These are phyloP conservation scores for Groenewaldozyma tartarivorans DNA, from an alignment of 805 yeast species.

Conservation along the genomic window DNA sequence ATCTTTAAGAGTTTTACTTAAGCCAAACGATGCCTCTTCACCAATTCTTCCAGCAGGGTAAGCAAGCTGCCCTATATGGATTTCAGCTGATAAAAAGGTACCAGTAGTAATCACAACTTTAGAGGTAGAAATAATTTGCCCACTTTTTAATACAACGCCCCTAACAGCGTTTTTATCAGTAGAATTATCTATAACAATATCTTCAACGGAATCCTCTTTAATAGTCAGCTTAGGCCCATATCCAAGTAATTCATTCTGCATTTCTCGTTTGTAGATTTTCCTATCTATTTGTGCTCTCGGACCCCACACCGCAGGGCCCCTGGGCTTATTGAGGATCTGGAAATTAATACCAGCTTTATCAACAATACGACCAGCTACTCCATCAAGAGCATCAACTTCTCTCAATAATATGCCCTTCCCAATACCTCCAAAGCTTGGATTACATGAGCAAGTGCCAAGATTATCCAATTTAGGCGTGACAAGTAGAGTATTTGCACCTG, in stretches of 20 bases:
- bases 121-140: constrained; percentile 46
- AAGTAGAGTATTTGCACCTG: constrained; percentile 61
- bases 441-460: constrained; percentile 92
- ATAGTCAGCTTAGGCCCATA: constrained; percentile 50
- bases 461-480: constrained; percentile 68
- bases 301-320: constrained; percentile 98
- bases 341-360: constrained; percentile 91
- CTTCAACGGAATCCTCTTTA: constrained; percentile 72
- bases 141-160: constrained; percentile 71
- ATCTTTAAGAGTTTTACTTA: constrained; percentile 63
- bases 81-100: constrained; percentile 88
- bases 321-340: constrained; percentile 71
- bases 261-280: constrained; percentile 60
- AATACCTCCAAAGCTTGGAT: constrained; percentile 97
- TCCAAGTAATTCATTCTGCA: constrained; percentile 56
- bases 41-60: constrained; percentile 92
- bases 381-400: constrained; percentile 95
- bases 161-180: constrained; percentile 35
- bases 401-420: constrained; percentile 90
- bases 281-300: constrained; percentile 96
- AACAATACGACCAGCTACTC: constrained; percentile 76
- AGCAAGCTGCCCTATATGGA: constrained; percentile 74
- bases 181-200: constrained; percentile 51
- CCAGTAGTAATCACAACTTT: constrained; percentile 90
- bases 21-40: constrained; percentile 83